Base-by-base conservation (phyloP, 495 filamentous ascomycete genomes). In the Coniosporium apollinis region DNA sequence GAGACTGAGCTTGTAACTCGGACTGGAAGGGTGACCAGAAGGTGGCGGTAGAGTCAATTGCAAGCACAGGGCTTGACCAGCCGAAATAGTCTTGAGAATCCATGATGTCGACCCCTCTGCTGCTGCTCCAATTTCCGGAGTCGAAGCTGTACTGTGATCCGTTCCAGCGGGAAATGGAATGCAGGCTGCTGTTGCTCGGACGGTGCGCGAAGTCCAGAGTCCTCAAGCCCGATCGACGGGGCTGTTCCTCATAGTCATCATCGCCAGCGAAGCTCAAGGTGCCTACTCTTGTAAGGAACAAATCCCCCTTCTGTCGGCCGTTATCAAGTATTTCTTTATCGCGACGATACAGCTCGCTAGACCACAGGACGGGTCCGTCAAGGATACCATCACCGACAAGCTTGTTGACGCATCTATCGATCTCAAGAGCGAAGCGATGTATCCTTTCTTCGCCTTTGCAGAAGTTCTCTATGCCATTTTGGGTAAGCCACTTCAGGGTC, bases 361-460 rank as follows among this genome's bases (percentile, higher is more conserved):
- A 84, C 83, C 83, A 93, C 3, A 96, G 56, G 2, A 94, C 83
- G 5, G 89, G 84, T 0, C 82, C 80, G 28, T 92, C 84, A 28
- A 83, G 59, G 50, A 94, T 74, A 36, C 74, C 83, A 36, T 89
- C 79, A 24, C 85, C 83, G 14, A 92, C 79, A 1, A 97, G 63
- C 52, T 84, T 87, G 48, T 67, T 77, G 54, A 93, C 75, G 44
- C 82, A 92, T 37, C 66, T 79, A 37, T 89, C 81, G 17, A 97
- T 69, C 50, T 96, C 89, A 31, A 85, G 75, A 52, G 77, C 91
- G 52, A 97, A 92, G 11, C 85, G 72, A 51, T 97, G 89, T 34
- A 97, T 91, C 22, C 89, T 64, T 58, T 97, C 89, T 50, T 97
- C 89, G 13, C 86, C 89, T 47, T 76, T 79, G 61, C 89, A 97